These are phyloP conservation scores for Scheffersomyces titani DNA, from an alignment of 1,139 yeast genomes.

Conservation along the genomic window DNA sequence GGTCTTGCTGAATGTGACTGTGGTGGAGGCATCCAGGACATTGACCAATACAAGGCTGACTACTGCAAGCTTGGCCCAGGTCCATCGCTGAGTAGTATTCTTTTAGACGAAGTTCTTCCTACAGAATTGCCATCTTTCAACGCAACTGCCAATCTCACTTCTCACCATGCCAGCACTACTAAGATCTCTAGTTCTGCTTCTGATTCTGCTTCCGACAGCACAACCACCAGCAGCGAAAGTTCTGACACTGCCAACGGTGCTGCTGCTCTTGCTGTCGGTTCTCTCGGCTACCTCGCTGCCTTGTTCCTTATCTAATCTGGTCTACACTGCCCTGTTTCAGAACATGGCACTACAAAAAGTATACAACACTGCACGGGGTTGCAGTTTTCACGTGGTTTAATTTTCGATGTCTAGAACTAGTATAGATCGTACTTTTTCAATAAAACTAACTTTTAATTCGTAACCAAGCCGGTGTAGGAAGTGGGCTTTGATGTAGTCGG, in stretches of 20 bases:
- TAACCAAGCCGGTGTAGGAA: neutral
- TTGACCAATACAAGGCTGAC: neutral
- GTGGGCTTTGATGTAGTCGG: neutral
- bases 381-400: neutral
- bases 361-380: neutral
- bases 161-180: neutral
- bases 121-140: neutral
- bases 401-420: neutral
- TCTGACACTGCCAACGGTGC: neutral
- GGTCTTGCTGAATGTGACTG: neutral
- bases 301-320: neutral
- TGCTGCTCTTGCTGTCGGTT: neutral
- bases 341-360: neutral
- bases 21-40: neutral
- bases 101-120: neutral
- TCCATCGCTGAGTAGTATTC: neutral
- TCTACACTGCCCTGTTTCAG: neutral
- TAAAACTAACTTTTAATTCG: neutral
- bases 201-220: neutral
- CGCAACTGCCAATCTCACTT: neutral
- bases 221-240: neutral
- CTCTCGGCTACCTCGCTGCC: neutral
- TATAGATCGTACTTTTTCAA: neutral
- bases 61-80: neutral
- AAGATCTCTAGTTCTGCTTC: neutral